Percentiles rank a stretch among this genome's conserved stretches.
Conservation (phyloP, 1,139 yeast genomes). For the Yamadazyma aaseri region DNA sequence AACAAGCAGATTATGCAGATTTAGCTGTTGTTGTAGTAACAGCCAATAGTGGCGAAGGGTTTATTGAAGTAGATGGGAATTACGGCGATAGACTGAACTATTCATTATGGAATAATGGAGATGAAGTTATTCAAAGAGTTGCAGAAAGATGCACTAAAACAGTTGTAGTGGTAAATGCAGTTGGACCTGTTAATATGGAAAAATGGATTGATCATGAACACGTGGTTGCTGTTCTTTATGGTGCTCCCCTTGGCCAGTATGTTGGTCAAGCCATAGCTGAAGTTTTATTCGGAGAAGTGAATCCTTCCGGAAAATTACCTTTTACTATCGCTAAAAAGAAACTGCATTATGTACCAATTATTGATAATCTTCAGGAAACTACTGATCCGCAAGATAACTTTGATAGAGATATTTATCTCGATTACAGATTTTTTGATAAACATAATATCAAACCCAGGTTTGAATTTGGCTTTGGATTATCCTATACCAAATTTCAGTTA, state of each 20-base stretch:
- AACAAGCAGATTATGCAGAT: conserved; percentile 50
- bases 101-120: conserved; percentile 63
- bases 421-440: conserved; percentile 57
- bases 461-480: conserved; percentile 63
- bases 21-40: conserved; percentile 52
- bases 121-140: conserved; percentile 47
- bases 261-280: conserved; percentile 43
- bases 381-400: conserved; percentile 48
- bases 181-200: conserved; percentile 62
- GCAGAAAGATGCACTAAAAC: conserved; percentile 53
- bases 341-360: conserved; percentile 52
- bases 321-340: conserved; percentile 59
- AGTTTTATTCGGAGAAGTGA: conserved; percentile 53
- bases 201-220: conserved; percentile 58
- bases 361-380: conserved; percentile 39
- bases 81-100: conserved; percentile 59
- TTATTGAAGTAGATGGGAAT: conserved; percentile 54
- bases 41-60: conserved; percentile 60
- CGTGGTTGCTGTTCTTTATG: conserved; percentile 54
- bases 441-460: conserved; percentile 55
- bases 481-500: conserved; percentile 50
- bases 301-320: conserved; percentile 64
- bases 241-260: conserved; percentile 61
- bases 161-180: conserved; percentile 55
- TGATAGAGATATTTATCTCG: conserved; percentile 50